Conservation (phyloP, 2,329 filamentous ascomycete genomes). For the Hyphodiscus sp. region DNA sequence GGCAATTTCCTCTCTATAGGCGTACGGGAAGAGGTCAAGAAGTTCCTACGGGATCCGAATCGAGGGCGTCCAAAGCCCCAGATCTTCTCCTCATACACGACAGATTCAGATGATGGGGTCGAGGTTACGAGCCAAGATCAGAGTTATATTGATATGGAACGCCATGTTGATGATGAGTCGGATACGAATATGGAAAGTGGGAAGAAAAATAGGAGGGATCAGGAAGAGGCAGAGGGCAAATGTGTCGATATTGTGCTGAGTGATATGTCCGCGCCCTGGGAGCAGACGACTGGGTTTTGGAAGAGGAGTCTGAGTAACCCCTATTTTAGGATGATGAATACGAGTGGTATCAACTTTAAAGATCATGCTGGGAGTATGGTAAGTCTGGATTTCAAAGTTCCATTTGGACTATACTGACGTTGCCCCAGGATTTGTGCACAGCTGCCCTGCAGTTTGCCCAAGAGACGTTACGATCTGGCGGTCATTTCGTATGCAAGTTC, state of each 20-base stretch:
- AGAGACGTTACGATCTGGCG: conserved; percentile 74
- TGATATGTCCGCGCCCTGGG: conserved; percentile 99
- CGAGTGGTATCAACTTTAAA: conserved; percentile 76
- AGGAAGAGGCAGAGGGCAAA: conserved; percentile 40
- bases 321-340: conserved; percentile 99
- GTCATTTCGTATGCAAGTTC: conserved; percentile 96
- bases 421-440: conserved; percentile 72
- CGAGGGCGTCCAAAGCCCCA: conserved; percentile 43
- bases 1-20: conserved; percentile 77
- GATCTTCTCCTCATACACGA: conserved; percentile 5
- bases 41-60: conserved; percentile 62
- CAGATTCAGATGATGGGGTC: neutral
- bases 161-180: conserved; percentile 4
- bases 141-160: conserved; percentile 59
- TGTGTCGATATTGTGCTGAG: conserved; percentile 89
- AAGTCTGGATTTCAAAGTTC: conserved; percentile 31
- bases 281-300: conserved; percentile 69
- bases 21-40: conserved; percentile 71
- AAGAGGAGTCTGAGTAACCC: conserved; percentile 92
- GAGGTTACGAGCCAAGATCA: conserved; percentile 32
- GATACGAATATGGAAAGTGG: neutral
- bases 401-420: neutral
- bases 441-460: conserved; percentile 80
- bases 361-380: conserved; percentile 97
- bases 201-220: conserved; percentile 26